These are phyloP conservation scores for Dichotomopilus funicola DNA, from an alignment of 2,329 filamentous ascomycete species.

Conservation along the genomic window DNA sequence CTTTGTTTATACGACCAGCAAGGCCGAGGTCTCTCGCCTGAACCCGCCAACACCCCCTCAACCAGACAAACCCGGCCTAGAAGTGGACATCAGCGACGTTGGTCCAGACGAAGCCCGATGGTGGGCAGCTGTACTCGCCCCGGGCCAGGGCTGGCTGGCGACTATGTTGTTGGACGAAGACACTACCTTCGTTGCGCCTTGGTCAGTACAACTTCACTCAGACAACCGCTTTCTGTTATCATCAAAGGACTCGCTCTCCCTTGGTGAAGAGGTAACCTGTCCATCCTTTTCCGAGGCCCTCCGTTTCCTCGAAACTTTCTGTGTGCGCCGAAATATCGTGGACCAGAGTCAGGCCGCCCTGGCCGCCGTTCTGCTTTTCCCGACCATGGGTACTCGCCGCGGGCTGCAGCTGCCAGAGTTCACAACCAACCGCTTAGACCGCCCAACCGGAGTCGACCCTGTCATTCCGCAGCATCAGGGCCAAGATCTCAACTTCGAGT, in stretches of 20 bases:
- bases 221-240: slow-evolving; percentile 1
- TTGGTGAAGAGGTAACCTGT: background rate
- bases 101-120: slow-evolving; percentile 9
- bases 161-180: slow-evolving; percentile 1
- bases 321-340: slow-evolving; percentile 16
- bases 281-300: slow-evolving; percentile 17
- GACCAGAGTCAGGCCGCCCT: slow-evolving; percentile 24
- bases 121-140: slow-evolving; percentile 14
- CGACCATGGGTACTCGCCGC: slow-evolving; percentile 8
- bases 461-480: background rate
- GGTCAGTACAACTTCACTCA: slow-evolving; percentile 14
- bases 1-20: slow-evolving; percentile 1
- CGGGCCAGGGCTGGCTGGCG: slow-evolving; percentile 16
- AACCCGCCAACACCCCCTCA: too few relatives aligned
- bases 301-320: slow-evolving; percentile 22
- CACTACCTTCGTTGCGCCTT: slow-evolving; percentile 14
- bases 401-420: slow-evolving; percentile 12
- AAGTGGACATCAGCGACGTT: background rate
- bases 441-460: background rate
- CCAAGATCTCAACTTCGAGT: background rate
- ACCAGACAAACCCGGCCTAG: background rate
- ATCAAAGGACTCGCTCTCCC: background rate
- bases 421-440: background rate
- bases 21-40: background rate
- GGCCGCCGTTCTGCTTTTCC: slow-evolving; percentile 23